These are phyloP conservation scores for Candida methanosorbosa DNA, from an alignment of 805 yeast species.

Conservation along the genomic window DNA sequence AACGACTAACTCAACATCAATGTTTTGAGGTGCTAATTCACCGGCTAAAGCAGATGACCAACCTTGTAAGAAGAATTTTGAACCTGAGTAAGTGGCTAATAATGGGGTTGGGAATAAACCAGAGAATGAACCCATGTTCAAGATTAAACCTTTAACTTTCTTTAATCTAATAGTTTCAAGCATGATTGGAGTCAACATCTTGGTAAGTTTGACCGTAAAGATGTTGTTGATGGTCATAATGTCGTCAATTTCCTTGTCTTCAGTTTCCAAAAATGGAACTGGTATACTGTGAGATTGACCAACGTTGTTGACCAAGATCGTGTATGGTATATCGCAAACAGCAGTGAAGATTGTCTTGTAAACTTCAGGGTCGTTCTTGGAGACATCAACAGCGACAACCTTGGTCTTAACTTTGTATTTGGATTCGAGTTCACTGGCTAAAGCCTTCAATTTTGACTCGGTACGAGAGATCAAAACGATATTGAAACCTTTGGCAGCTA, in stretches of 20 bases:
- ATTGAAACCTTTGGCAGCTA: conserved; percentile 81
- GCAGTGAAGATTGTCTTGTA: conserved; percentile 42
- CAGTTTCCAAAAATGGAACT: conserved; percentile 82
- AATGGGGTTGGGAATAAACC: conserved; percentile 90
- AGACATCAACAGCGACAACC: conserved; percentile 70
- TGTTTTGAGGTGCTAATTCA: conserved; percentile 57
- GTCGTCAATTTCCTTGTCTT: conserved; percentile 60
- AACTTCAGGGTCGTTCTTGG: conserved; percentile 50
- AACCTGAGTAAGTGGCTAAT: conserved; percentile 91
- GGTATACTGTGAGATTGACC: conserved; percentile 95
- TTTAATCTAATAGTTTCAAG: conserved; percentile 37
- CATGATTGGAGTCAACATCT: conserved; percentile 68
- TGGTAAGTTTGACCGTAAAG: conserved; percentile 79
- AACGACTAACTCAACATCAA: conserved; percentile 80
- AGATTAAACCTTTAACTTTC: conserved; percentile 59
- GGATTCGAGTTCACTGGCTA: conserved; percentile 54
- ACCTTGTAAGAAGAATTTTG: conserved; percentile 88
- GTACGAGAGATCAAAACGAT: conserved; percentile 82
- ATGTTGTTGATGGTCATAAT: conserved; percentile 81
- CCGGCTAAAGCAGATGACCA: conserved; percentile 90
- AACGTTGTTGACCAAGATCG: conserved; percentile 83
- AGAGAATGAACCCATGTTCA: conserved; percentile 96
- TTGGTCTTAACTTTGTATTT: conserved; percentile 57
- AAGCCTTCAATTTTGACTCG: conserved; percentile 56
- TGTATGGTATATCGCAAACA: conserved; percentile 47